Evolutionary conservation across 371 early-diverging fungal genomes (phyloP).

Genomic region (Coemansia sp.): DNA sequence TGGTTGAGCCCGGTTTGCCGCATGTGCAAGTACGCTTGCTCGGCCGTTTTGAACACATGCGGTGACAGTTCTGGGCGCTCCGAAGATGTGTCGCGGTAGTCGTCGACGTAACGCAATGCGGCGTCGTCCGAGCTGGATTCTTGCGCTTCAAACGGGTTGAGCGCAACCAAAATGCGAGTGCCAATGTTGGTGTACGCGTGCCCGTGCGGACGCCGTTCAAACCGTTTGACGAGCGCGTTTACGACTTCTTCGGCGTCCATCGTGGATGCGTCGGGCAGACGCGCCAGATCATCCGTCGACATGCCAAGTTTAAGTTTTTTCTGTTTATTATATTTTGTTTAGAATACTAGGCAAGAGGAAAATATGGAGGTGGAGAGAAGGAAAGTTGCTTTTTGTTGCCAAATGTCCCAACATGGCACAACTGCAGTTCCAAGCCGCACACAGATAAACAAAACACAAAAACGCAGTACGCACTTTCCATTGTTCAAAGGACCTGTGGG

Average conservation of each 20-base stretch:
- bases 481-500: background rate
- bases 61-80: slow-evolving; percentile 58
- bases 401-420: background rate
- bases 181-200: slow-evolving; percentile 50
- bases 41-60: slow-evolving; percentile 74
- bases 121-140: slow-evolving; percentile 60
- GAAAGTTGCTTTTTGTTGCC: background rate
- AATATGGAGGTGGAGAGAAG: background rate
- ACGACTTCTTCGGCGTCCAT: slow-evolving; percentile 48
- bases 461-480: background rate
- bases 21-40: slow-evolving; percentile 52
- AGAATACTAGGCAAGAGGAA: background rate
- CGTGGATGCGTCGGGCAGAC: slow-evolving; percentile 29
- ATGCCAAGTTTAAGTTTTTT: background rate
- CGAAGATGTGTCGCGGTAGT: slow-evolving; percentile 61
- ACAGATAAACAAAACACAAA: slow-evolving; percentile 6
- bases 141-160: slow-evolving; percentile 56
- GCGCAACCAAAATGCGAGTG: slow-evolving; percentile 39
- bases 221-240: slow-evolving; percentile 43
- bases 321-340: background rate
- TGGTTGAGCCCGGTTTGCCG: slow-evolving; percentile 53
- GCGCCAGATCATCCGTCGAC: slow-evolving; percentile 35
- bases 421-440: background rate
- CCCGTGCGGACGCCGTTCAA: slow-evolving; percentile 38
- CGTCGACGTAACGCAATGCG: slow-evolving; percentile 71